phyloP scores from a whole-genome alignment of 2,329 filamentous ascomycete genomes.

The Cryoendolithus antarcticus region DNA sequence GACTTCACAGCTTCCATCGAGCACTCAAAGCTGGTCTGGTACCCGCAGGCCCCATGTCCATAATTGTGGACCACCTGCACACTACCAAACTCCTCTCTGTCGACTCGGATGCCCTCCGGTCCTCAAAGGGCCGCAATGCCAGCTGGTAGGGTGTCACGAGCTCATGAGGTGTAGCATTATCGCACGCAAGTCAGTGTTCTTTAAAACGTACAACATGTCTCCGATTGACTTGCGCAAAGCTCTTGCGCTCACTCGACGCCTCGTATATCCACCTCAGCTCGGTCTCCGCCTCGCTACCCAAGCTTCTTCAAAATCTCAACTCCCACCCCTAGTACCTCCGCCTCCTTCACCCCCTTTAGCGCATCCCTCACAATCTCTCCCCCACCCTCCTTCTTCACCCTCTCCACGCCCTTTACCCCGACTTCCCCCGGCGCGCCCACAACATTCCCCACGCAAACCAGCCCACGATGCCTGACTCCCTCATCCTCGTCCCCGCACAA shows the following conservation, averaged over 20 bases:
- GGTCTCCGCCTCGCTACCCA: constrained; percentile 2
- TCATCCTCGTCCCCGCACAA: constrained; percentile 61
- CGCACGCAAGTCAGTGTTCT: too few species aligned
- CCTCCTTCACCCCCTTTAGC: constrained; percentile 54
- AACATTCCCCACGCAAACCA: constrained; percentile 55
- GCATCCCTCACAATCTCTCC: constrained; percentile 57
- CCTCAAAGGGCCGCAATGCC: too few species aligned
- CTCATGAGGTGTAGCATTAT: too few species aligned
- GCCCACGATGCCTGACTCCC: constrained; percentile 56
- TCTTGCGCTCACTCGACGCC: too few species aligned
- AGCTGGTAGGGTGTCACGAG: too few species aligned
- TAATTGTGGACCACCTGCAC: constrained; percentile 82
- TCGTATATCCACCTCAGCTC: too few species aligned
- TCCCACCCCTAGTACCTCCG: constrained; percentile 58
- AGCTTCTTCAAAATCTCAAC: constrained; percentile 62
- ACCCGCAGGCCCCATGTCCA: constrained; percentile 70
- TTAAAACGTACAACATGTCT: too few species aligned
- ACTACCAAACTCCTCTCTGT: constrained; percentile 56
- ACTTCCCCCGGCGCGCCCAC: constrained; percentile 53
- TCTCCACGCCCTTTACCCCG: constrained; percentile 48
- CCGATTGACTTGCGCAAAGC: too few species aligned
- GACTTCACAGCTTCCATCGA: constrained; percentile 29
- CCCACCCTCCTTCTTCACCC: constrained; percentile 49
- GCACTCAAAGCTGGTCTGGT: constrained; percentile 35
- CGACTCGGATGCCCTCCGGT: constrained; percentile 62